A percentile compares a stretch with the other conserved stretches of the same genome.
These are phyloP conservation scores for Kodamaea neixiangensis DNA, from an alignment of 805 yeast species.

Conservation along the genomic window DNA sequence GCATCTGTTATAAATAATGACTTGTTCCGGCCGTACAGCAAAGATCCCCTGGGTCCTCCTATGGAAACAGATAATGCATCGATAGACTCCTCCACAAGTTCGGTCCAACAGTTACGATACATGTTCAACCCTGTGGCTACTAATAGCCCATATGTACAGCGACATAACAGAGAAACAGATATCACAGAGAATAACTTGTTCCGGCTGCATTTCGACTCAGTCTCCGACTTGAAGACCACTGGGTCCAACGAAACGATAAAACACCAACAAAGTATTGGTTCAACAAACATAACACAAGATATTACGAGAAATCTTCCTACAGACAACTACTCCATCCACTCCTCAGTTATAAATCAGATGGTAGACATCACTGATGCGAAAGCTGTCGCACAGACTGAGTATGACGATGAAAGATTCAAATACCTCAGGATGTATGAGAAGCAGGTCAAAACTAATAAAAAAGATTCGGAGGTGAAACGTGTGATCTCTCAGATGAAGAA, in stretches of 20 bases:
- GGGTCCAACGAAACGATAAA: neutral
- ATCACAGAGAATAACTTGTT: conserved; percentile 16
- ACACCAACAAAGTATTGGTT: neutral
- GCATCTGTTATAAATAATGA: conserved; percentile 13
- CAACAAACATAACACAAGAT: neutral
- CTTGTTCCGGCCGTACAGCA: conserved; percentile 5
- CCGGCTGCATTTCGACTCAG: conserved; percentile 22
- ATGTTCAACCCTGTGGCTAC: conserved; percentile 10
- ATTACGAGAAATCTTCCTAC: neutral
- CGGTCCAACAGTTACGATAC: conserved; percentile 11
- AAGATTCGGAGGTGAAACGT: conserved; percentile 5
- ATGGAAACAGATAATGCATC: neutral
- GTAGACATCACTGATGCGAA: conserved; percentile 7
- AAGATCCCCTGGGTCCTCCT: neutral
- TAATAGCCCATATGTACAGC: conserved; percentile 1
- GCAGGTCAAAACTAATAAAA: conserved; percentile 14
- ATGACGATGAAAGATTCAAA: conserved; percentile 26
- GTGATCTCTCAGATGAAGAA: conserved; percentile 12
- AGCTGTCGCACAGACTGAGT: neutral
- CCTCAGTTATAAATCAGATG: conserved; percentile 27
- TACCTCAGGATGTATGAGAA: conserved; percentile 28
- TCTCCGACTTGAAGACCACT: conserved; percentile 16
- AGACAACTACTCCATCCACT: conserved; percentile 20
- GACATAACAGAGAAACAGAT: conserved; percentile 13
- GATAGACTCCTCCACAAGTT: conserved; percentile 11